Evolutionary conservation across 352 stramenopile genomes (phyloP), one percentile per base, ranked within the genome.

Genomic region (Pythium brassicae): DNA sequence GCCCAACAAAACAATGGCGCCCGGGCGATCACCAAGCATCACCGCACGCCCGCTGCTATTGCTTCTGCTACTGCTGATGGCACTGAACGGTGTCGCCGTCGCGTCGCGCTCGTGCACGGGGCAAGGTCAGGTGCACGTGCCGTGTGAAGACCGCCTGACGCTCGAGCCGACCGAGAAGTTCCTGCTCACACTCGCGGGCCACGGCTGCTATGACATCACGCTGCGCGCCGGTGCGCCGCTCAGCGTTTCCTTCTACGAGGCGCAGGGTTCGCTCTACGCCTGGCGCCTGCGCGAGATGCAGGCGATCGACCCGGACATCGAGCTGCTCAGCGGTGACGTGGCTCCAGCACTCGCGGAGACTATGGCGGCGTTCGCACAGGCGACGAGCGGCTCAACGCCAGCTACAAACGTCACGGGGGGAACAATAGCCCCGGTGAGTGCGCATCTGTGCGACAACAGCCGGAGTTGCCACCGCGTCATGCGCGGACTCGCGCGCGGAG

Each of bases 201-300:
- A 85, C 54, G 60, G 63, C 11, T 87, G 77, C 62, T 87, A 85
- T 49, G 62, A 59, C 26, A 68, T 87, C 52, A 48, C 59, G 27
- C 60, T 85, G 26, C 48, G 59, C 27, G 74, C 77, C 5, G 56
- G 57, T 1, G 51, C 68, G 32, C 72, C 74, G 29, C 59, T 87
- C 19, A 71, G 85, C 40, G 74, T 80, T 47, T 73, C 66, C 29
- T 81, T 87, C 50, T 83, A 83, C 62, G 74, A 83, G 48, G 57
- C 34, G 47, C 54, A 63, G 60, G 50, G 61, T 62, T 53, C 35
- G 35, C 53, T 56, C 32, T 53, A 59, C 46, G 47, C 55, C 37
- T 54, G 59, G 22, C 56, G 51, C 8, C 57, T 63, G 49, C 57
- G 57, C 29, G 57, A 63, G 42, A 56, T 63, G 49, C 49, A 63